These are phyloP conservation scores for Magnaporthiopsis rhizophila DNA, from an alignment of 2,329 filamentous ascomycete species.

Conservation along the genomic window DNA sequence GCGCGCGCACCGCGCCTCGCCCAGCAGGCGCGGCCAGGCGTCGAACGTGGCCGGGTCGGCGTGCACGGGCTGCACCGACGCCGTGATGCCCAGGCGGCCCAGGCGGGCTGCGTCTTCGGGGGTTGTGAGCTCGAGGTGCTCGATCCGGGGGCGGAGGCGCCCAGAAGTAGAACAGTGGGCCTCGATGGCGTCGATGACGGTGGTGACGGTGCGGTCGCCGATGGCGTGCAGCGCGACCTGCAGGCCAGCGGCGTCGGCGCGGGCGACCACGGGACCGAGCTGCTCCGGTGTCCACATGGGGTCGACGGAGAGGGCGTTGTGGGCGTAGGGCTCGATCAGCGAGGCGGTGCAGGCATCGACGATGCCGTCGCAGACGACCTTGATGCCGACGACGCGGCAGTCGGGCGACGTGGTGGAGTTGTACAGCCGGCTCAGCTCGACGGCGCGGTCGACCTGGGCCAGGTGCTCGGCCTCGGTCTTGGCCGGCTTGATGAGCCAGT, in stretches of 20 bases:
- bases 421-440: constrained; percentile 36
- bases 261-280: constrained; percentile 43
- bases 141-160: constrained; percentile 48
- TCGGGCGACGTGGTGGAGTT: constrained; percentile 35
- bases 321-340: constrained; percentile 48
- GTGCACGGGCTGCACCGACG: constrained; percentile 51
- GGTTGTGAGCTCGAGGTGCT: constrained; percentile 54
- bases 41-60: constrained; percentile 52
- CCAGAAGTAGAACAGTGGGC: constrained; percentile 27
- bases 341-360: constrained; percentile 59
- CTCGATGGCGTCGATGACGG: constrained; percentile 49
- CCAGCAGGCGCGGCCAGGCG: constrained; percentile 53
- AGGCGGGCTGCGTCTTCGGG: constrained; percentile 47
- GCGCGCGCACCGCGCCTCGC: constrained; percentile 41
- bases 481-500: constrained; percentile 46
- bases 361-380: constrained; percentile 57
- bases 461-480: constrained; percentile 34
- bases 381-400: constrained; percentile 51
- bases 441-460: constrained; percentile 41
- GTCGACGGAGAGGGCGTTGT: constrained; percentile 34
- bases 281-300: constrained; percentile 47
- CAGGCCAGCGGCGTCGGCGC: constrained; percentile 44
- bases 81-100: constrained; percentile 51
- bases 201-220: constrained; percentile 49
- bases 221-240: constrained; percentile 60